Percentiles rank a stretch among this genome's conserved stretches.
These are phyloP conservation scores for Pleurotus salmoneostramineus DNA, from an alignment of 768 basidiomycete genomes.

Conservation along the genomic window DNA sequence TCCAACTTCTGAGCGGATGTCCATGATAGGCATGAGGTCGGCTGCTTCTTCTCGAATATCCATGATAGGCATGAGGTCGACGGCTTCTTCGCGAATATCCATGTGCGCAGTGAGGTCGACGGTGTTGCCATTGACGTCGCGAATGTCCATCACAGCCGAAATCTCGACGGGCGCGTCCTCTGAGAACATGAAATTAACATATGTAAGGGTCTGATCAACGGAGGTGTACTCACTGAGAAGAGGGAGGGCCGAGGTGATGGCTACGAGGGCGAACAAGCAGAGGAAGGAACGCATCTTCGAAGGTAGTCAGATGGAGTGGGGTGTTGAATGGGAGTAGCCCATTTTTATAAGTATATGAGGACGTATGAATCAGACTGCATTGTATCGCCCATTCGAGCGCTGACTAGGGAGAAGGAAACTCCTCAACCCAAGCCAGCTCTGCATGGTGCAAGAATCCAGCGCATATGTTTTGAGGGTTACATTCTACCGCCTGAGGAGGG, in stretches of 20 bases:
- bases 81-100: not conserved
- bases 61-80: slow-evolving; percentile 2
- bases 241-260: not conserved
- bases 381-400: too few relatives aligned
- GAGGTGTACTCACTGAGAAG: not conserved
- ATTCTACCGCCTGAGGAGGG: too few relatives aligned
- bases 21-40: not conserved
- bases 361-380: not conserved
- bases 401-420: too few relatives aligned
- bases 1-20: not conserved
- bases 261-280: not conserved
- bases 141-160: not conserved
- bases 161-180: not conserved
- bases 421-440: too few relatives aligned
- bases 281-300: not conserved
- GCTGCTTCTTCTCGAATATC: not conserved
- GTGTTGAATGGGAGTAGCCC: not conserved
- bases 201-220: not conserved
- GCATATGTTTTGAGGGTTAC: too few relatives aligned
- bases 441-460: too few relatives aligned
- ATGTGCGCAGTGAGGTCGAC: not conserved
- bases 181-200: not conserved
- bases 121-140: not conserved
- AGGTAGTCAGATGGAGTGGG: not conserved
- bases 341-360: not conserved